phyloP scores from a whole-genome alignment of 768 basidiomycete genomes.

The Kwoniella europaea region DNA sequence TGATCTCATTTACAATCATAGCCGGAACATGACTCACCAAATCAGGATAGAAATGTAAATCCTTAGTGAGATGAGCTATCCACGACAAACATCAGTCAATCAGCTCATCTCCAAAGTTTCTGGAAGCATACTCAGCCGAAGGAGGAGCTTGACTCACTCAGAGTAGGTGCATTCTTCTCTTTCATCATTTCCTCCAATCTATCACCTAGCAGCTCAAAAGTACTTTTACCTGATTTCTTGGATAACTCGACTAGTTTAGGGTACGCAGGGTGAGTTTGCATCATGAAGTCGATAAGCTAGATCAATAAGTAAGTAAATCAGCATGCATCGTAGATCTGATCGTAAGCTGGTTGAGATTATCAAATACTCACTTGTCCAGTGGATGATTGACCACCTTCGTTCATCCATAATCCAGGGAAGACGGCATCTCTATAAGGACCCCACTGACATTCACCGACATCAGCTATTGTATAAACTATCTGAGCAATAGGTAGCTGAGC shows the following conservation, averaged over 20 bases:
- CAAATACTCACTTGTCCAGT: conserved; percentile 76
- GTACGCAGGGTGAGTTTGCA: conserved; percentile 89
- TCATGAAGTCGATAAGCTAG: conserved; percentile 90
- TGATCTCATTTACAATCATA: not conserved
- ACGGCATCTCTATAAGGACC: conserved; percentile 71
- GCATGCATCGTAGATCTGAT: not conserved
- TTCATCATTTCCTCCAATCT: conserved; percentile 70
- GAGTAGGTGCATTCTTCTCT: conserved; percentile 66
- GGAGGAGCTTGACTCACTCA: conserved; percentile 59
- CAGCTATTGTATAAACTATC: not conserved
- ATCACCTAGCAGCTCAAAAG: conserved; percentile 68
- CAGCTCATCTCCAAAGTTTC: not conserved
- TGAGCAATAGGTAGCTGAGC: not conserved
- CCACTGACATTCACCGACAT: conserved; percentile 38
- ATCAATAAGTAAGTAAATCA: not conserved
- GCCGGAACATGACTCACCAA: conserved; percentile 60
- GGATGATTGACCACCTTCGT: conserved; percentile 97
- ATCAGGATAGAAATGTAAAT: conserved; percentile 93
- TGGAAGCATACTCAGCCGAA: not conserved
- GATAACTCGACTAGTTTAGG: conserved; percentile 69
- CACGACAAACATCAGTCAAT: conserved; percentile 1
- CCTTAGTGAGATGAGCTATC: conserved; percentile 77
- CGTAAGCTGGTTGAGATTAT: not conserved
- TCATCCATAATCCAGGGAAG: conserved; percentile 98
- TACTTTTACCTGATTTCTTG: conserved; percentile 62